phyloP scores from a whole-genome alignment of 306 rosid genomes.

The Argentina anserina region DNA sequence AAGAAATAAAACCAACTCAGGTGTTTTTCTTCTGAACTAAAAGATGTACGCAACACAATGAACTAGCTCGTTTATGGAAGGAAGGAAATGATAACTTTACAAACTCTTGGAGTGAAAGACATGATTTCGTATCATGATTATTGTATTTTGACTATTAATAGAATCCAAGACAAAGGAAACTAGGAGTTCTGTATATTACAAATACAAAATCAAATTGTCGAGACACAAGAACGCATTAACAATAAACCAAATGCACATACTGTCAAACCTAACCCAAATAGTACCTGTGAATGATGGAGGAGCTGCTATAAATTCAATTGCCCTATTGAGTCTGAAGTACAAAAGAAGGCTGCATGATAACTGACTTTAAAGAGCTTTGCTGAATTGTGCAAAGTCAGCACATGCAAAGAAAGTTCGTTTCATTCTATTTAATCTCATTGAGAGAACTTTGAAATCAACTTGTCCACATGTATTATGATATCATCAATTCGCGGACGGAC shows the following conservation, averaged over 20 bases:
- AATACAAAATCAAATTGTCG: slow-evolving; percentile 33
- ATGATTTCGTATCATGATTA: background rate
- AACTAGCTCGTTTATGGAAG: background rate
- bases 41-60: background rate
- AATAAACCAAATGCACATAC: slow-evolving; percentile 38
- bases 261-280: slow-evolving; percentile 43
- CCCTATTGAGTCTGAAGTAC: slow-evolving; percentile 25
- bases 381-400: slow-evolving; percentile 9
- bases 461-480: slow-evolving; percentile 87
- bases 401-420: slow-evolving; percentile 8
- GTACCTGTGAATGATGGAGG: slow-evolving; percentile 27
- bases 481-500: slow-evolving; percentile 87
- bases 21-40: background rate
- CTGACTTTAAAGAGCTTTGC: slow-evolving; percentile 19
- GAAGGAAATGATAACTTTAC: background rate
- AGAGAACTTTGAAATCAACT: slow-evolving; percentile 86
- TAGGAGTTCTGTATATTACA: slow-evolving; percentile 47
- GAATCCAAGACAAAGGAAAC: slow-evolving; percentile 29
- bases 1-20: background rate
- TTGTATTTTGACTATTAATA: slow-evolving; percentile 10
- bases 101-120: slow-evolving; percentile 2
- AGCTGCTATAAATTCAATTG: slow-evolving; percentile 33
- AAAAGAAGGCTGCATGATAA: slow-evolving; percentile 6
- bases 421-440: slow-evolving; percentile 38
- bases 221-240: slow-evolving; percentile 28